Evolutionary conservation across 2,329 filamentous ascomycete species (phyloP).

Genomic region (Alternaria alternata): DNA sequence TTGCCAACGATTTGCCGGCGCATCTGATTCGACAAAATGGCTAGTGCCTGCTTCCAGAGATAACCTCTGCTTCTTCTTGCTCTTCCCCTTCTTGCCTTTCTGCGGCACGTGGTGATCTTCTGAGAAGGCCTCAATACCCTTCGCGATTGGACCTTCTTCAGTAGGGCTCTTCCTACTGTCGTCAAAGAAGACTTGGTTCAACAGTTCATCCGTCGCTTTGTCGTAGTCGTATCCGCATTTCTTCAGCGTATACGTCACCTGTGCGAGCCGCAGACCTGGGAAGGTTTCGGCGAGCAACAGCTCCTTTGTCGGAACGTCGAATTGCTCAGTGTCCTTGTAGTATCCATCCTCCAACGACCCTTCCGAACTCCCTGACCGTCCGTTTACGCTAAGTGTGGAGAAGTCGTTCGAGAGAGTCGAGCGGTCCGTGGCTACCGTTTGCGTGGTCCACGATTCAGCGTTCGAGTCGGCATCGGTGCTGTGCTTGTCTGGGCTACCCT

Average conservation of each 20-base stretch:
- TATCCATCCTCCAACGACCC: conserved; percentile 38
- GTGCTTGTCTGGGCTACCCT: conserved; percentile 27
- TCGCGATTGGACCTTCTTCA: conserved; percentile 56
- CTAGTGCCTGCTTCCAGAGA: conserved; percentile 27
- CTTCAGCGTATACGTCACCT: conserved; percentile 71
- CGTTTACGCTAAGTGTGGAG: conserved; percentile 46
- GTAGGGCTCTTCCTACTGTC: conserved; percentile 64
- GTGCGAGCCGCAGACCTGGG: conserved; percentile 69
- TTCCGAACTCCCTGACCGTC: conserved; percentile 31
- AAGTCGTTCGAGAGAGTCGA: conserved; percentile 60
- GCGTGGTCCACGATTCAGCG: conserved; percentile 49
- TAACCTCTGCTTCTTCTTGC: conserved; percentile 51
- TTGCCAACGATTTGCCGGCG: conserved; percentile 65
- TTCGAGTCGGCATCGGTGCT: conserved; percentile 44
- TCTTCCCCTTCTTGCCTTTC: conserved; percentile 54
- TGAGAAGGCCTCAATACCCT: conserved; percentile 85
- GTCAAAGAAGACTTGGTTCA: conserved; percentile 81
- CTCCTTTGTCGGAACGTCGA: conserved; percentile 70
- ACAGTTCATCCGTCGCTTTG: conserved; percentile 77
- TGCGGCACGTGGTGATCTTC: conserved; percentile 60
- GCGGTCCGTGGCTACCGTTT: conserved; percentile 59
- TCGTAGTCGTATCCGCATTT: conserved; percentile 73
- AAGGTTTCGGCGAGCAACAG: conserved; percentile 74
- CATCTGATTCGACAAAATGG: conserved; percentile 35
- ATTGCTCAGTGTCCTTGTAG: conserved; percentile 49